phyloP scores from a whole-genome alignment of 2,329 filamentous ascomycete species.

The Davidsoniella neocaledoniae region DNA sequence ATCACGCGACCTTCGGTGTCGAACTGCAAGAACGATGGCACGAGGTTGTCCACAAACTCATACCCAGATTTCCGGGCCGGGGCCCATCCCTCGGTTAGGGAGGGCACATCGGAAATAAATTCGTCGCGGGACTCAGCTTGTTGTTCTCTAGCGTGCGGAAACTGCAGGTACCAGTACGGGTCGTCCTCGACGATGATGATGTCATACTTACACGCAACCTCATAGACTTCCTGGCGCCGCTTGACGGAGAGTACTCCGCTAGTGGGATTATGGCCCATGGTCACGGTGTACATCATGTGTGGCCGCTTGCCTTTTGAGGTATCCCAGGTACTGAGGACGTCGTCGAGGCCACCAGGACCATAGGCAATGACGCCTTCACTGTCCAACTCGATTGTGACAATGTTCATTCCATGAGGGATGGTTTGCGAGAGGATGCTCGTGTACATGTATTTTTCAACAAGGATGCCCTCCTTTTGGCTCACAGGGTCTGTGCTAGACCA shows the following conservation, averaged over 20 bases:
- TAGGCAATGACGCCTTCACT: constrained; percentile 59
- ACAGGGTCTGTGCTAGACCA: constrained; percentile 53
- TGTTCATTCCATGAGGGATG: constrained; percentile 51
- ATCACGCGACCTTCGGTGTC: constrained; percentile 79
- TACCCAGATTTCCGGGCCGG: constrained; percentile 40
- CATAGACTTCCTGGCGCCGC: constrained; percentile 64
- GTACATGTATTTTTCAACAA: constrained; percentile 71
- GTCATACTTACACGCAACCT: constrained; percentile 66
- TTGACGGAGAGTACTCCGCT: constrained; percentile 56
- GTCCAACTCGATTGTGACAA: constrained; percentile 61
- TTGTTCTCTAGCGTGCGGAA: constrained; percentile 45
- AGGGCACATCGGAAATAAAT: constrained; percentile 20
- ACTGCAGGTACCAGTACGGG: constrained; percentile 92
- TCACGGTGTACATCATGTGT: constrained; percentile 78
- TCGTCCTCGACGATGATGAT: constrained; percentile 88
- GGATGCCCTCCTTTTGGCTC: constrained; percentile 53
- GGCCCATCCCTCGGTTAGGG: constrained; percentile 16
- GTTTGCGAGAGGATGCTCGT: constrained; percentile 56
- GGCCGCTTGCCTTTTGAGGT: constrained; percentile 54
- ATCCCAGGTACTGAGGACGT: constrained; percentile 76
- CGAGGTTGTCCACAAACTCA: constrained; percentile 65
- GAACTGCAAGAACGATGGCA: constrained; percentile 65
- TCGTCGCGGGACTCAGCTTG: constrained; percentile 32
- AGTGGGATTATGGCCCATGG: constrained; percentile 72
- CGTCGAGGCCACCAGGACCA: constrained; percentile 56